Conservation (phyloP, 2,329 filamentous ascomycete species). For the Colletotrichum musicola region DNA sequence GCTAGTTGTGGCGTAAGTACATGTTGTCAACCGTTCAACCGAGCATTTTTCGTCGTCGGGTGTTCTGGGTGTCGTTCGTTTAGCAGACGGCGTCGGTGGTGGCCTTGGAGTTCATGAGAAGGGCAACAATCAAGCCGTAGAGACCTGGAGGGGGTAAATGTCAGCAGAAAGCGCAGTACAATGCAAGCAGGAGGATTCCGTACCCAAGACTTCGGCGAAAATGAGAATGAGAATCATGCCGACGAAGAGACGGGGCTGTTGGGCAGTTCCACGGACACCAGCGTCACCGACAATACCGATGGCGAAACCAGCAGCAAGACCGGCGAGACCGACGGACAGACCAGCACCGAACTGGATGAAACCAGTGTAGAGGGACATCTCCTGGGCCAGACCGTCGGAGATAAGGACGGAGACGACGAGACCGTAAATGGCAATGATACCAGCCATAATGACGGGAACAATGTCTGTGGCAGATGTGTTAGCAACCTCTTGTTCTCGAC, state of each 20-base stretch:
- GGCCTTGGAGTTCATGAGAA: constrained; percentile 99
- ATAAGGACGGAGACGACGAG: constrained; percentile 90
- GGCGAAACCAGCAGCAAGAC: constrained; percentile 87
- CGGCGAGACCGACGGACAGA: constrained; percentile 84
- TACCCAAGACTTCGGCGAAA: constrained; percentile 99
- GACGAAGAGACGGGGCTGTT: constrained; percentile 89
- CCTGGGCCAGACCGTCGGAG: constrained; percentile 81
- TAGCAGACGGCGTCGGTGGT: constrained; percentile 73
- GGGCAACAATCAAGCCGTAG: constrained; percentile 97
- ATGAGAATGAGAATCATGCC: constrained; percentile 99
- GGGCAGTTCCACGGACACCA: constrained; percentile 87
- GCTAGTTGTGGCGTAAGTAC: constrained; percentile 45
- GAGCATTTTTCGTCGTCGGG: constrained; percentile 30
- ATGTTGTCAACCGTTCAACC: constrained; percentile 52
- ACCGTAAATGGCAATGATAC: constrained; percentile 99
- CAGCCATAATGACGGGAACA: constrained; percentile 99
- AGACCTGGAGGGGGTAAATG: constrained; percentile 75
- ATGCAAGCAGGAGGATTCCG: constrained; percentile 48
- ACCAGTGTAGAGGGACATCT: constrained; percentile 80
- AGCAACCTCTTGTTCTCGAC: constrained; percentile 30
- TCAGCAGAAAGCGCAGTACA: neutral
- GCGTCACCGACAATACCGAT: constrained; percentile 91
- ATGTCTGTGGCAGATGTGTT: constrained; percentile 75
- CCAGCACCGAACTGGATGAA: constrained; percentile 90
- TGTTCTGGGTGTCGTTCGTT: constrained; percentile 43